Percentiles rank a stretch among this genome's conserved stretches.
Evolutionary conservation across 1,284 basidiomycete species (phyloP).

Genomic region (Dichomitus squalens): DNA sequence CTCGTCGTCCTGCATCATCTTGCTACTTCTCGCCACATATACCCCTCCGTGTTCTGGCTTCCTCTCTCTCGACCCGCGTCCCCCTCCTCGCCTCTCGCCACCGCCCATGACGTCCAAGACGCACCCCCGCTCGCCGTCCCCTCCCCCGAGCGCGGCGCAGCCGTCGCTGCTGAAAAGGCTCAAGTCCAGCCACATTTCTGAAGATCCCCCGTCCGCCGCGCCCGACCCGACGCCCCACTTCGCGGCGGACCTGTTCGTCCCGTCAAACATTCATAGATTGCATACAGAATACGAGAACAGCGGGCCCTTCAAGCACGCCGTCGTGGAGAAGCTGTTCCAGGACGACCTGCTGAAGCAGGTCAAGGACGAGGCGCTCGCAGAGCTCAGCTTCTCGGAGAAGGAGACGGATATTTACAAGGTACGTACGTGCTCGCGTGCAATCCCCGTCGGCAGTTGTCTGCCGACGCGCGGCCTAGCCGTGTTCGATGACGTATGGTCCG

Average conservation of each 20-base stretch:
- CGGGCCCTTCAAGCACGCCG: slow-evolving; percentile 83
- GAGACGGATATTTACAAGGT: slow-evolving; percentile 99
- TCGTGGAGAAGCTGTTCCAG: slow-evolving; percentile 84
- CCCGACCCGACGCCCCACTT: slow-evolving; percentile 46
- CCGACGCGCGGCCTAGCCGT: background rate
- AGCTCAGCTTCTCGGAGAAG: slow-evolving; percentile 94
- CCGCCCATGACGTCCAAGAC: slow-evolving; percentile 27
- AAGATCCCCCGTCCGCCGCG: slow-evolving; percentile 7
- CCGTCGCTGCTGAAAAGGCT: slow-evolving; percentile 33
- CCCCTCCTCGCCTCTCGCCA: background rate
- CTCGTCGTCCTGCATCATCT: slow-evolving; percentile 18
- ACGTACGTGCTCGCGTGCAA: slow-evolving; percentile 19
- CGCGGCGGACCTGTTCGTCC: slow-evolving; percentile 57
- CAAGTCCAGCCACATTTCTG: slow-evolving; percentile 34
- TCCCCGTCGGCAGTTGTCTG: background rate
- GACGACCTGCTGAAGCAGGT: slow-evolving; percentile 80
- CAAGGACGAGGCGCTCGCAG: slow-evolving; percentile 80
- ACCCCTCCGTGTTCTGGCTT: slow-evolving; percentile 12
- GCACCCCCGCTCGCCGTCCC: slow-evolving; percentile 35
- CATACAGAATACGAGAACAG: slow-evolving; percentile 58
- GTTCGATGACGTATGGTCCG: background rate
- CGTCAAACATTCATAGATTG: slow-evolving; percentile 55
- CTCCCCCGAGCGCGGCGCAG: slow-evolving; percentile 15
- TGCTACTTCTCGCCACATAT: slow-evolving; percentile 15
- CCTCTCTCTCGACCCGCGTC: slow-evolving; percentile 2